phyloP scores from a whole-genome alignment of 2,329 filamentous ascomycete genomes.

The Phaeophleospora eucalypticola region DNA sequence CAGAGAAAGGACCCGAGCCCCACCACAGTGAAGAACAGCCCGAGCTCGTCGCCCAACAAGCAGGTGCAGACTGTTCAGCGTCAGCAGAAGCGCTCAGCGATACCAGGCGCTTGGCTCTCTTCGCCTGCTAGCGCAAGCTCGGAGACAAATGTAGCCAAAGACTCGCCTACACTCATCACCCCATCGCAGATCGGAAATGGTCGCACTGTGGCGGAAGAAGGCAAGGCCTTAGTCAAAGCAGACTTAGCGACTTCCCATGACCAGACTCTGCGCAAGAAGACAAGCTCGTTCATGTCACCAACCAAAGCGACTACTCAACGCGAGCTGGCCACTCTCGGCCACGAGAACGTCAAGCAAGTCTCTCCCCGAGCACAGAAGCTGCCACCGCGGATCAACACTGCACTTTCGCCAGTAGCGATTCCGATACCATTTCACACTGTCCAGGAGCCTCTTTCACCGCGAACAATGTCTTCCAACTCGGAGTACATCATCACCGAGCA shows the following conservation, averaged over 20 bases:
- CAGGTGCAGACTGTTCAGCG: slow-evolving; percentile 20
- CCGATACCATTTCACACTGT: neutral
- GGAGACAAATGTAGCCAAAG: neutral
- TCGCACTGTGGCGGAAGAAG: neutral
- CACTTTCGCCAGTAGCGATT: slow-evolving; percentile 1
- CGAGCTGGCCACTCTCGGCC: slow-evolving; percentile 23
- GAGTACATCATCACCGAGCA: slow-evolving; percentile 1
- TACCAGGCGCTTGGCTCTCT: slow-evolving; percentile 27
- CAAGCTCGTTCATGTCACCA: slow-evolving; percentile 31
- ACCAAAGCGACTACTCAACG: slow-evolving; percentile 29
- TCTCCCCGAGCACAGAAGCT: slow-evolving; percentile 14
- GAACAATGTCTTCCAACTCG: neutral
- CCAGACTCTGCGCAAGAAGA: slow-evolving; percentile 24
- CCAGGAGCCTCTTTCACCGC: neutral
- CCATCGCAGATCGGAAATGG: neutral
- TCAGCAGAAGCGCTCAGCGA: slow-evolving; percentile 22
- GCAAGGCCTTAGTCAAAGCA: neutral
- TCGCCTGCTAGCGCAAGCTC: neutral
- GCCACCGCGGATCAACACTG: slow-evolving; percentile 9
- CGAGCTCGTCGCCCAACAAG: slow-evolving; percentile 18
- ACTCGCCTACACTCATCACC: neutral
- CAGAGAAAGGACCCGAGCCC: slow-evolving; percentile 20
- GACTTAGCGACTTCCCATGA: neutral
- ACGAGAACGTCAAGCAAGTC: slow-evolving; percentile 7
- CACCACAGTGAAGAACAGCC: slow-evolving; percentile 2